Evolutionary conservation across 768 basidiomycete species (phyloP), one percentile per base, ranked within the genome.

Genomic region (Sarcomyxa edulis): DNA sequence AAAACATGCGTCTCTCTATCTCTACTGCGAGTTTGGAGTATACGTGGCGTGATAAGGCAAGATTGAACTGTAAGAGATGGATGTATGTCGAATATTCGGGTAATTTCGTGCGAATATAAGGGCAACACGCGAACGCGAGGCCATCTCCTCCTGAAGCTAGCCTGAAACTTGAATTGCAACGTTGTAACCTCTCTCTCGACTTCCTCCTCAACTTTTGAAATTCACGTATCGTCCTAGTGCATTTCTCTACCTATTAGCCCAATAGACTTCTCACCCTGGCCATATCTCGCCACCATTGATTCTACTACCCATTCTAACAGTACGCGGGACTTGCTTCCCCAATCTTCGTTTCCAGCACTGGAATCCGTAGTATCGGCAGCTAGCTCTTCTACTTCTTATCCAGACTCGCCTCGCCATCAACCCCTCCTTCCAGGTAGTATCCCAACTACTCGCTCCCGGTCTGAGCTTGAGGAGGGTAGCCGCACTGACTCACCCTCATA

Each of bases 381-480:
- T 39, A 48, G 34, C 34, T 42, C 46, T 37, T 43, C 46, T 37
- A 33, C 49, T 33, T 36, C 49, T 34, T 47, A 40, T 42, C 35
- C 45, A 43, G 50, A 45, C 59, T 47, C 43, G 44, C 47, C 48
- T 36, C 35, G 51, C 35, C 37, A 52, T 43, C 46, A 59, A 47
- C 51, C 54, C 44, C 40, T 44, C 55, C 39, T 54, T 46, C 54
- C 34, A 36, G 73, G 72, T 59, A 65, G 81, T 53, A 66, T 86
- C 50, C 84, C 84, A 47, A 65, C 78, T 48, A 79, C 77, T 45
- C 79, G 82, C 58, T 61, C 72, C 32, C 65, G 78, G 63, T 67
- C 73, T 47, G 72, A 78, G 55, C 71, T 76, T 59, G 81, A 83
- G 64, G 71, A 73, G 56, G 64, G 50, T 47, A 51, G 54, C 59